These are phyloP conservation scores for Chrysoporthe puriensis DNA, from an alignment of 2,329 filamentous ascomycete species.

Conservation along the genomic window DNA sequence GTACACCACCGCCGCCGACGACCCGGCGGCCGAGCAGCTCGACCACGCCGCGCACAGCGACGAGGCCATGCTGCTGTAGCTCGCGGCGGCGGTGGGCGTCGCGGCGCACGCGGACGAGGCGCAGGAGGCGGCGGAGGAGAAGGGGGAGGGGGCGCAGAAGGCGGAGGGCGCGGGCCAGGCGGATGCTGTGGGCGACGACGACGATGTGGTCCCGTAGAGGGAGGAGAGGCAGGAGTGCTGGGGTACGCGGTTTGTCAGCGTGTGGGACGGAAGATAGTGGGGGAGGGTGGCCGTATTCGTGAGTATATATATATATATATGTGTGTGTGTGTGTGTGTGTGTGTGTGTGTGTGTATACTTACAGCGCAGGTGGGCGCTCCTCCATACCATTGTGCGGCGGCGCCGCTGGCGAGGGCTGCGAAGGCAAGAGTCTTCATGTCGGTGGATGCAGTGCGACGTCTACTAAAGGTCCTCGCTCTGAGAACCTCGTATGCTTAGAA, in stretches of 20 bases:
- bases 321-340: too few species aligned
- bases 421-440: constrained; percentile 23
- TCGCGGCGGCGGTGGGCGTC: constrained; percentile 36
- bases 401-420: constrained; percentile 20
- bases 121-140: constrained; percentile 38
- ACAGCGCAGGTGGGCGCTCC: constrained; percentile 49
- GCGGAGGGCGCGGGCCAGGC: constrained; percentile 38
- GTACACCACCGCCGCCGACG: constrained; percentile 41
- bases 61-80: constrained; percentile 43
- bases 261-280: neutral
- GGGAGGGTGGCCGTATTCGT: neutral
- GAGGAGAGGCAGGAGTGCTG: constrained; percentile 49
- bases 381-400: constrained; percentile 41
- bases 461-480: neutral
- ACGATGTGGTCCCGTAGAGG: constrained; percentile 35
- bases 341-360: constrained; percentile 31
- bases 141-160: constrained; percentile 36
- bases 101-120: constrained; percentile 37
- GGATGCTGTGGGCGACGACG: constrained; percentile 27
- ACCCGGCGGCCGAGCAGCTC: constrained; percentile 44
- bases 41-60: constrained; percentile 46
- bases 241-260: constrained; percentile 4
- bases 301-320: too few species aligned
- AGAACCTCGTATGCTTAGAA: neutral
- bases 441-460: neutral